Evolutionary conservation across 805 yeast genomes (phyloP), one percentile per base, ranked within the genome.

Genomic region (Schwanniomyces yamadae): DNA sequence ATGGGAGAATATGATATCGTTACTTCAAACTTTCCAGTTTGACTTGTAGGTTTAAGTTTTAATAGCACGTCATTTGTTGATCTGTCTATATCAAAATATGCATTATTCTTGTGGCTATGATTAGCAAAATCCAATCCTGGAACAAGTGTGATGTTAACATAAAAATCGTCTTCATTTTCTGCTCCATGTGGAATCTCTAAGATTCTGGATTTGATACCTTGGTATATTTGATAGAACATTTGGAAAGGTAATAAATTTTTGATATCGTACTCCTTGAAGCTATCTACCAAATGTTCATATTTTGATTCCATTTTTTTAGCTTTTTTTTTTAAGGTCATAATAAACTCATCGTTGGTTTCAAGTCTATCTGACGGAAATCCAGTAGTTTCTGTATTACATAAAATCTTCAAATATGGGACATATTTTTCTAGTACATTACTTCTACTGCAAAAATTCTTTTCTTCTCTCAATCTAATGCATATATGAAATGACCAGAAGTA

Each of bases 111-210:
- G 14, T 52, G 55, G 1, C 33, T 28, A 51, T 83, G 91, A 52
- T 83, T 83, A 5, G 74, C 84, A 65, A 76, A 83, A 54, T 83
- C 91, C 20, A 83, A 47, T 1, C 80, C 41, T 1, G 91, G 89
- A 1, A 82, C 85, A 36, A 83, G 52, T 0, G 85, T 73, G 0
- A 79, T 67, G 33, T 75, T 71, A 4, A 54, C 47, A 20, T 39
- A 39, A 34, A 45, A 55, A 26, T 59, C 44, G 45, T 71, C 50
- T 4, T 46, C 55, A 14, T 46, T 56, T 17, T 41, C 49, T 3
- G 44, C 47, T 2, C 40, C 48, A 48, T 66, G 61, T 0, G 91
- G 90, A 2, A 83, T 80, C 50, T 82, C 89, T 31, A 82, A 60
- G 1, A 75, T 72, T 37, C 91, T 62, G 0, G 87, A 80, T 23